These are phyloP conservation scores for Cyclotella atomus DNA, from an alignment of 108 stramenopile genomes.

Conservation along the genomic window DNA sequence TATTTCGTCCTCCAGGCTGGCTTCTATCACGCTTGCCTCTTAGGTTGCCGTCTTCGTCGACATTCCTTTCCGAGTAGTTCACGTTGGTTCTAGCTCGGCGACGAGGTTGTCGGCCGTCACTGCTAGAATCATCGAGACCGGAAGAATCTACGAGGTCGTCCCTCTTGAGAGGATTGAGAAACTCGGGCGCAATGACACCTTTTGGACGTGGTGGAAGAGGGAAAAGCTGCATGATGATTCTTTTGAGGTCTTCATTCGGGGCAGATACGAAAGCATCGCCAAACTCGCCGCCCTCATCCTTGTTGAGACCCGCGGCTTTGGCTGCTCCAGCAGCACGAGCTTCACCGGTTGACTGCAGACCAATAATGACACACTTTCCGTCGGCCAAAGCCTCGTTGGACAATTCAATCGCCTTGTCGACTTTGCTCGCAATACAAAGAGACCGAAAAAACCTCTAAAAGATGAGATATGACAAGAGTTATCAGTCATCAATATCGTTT, in stretches of 20 bases:
- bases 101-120: constrained; percentile 1
- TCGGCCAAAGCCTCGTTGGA: constrained; percentile 58
- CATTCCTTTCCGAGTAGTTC: constrained; percentile 19
- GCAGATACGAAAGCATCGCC: constrained; percentile 45
- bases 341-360: constrained; percentile 74
- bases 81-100: constrained; percentile 1
- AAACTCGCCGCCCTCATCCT: constrained; percentile 22
- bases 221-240: constrained; percentile 36
- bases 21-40: background rate
- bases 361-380: constrained; percentile 69
- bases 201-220: constrained; percentile 41
- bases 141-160: constrained; percentile 17
- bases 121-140: constrained; percentile 5
- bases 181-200: constrained; percentile 40
- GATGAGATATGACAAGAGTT: background rate
- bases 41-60: constrained; percentile 10
- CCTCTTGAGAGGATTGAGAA: constrained; percentile 26
- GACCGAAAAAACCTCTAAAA: constrained; percentile 66
- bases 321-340: constrained; percentile 53
- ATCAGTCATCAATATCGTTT: no score
- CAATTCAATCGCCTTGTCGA: constrained; percentile 54
- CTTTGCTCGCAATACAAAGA: constrained; percentile 72
- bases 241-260: constrained; percentile 45
- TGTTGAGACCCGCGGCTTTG: constrained; percentile 30
- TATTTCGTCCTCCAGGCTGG: background rate